Conservation (phyloP, 768 basidiomycete species). For the Plicaturopsis crispa region DNA sequence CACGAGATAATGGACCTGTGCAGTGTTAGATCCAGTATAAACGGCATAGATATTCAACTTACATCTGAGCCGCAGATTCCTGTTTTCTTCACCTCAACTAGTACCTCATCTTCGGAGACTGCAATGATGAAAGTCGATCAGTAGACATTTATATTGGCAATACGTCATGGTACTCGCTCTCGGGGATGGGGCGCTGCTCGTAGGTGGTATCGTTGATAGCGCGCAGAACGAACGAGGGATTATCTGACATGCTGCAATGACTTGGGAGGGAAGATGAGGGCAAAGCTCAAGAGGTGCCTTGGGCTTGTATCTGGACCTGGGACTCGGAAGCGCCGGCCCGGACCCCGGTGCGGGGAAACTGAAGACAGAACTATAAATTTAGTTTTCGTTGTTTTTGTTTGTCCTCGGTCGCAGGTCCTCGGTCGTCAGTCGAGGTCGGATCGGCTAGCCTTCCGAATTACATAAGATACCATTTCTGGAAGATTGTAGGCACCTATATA, state of each 20-base stretch:
- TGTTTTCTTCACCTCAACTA: constrained; percentile 89
- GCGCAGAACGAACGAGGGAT: constrained; percentile 73
- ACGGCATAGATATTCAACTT: constrained; percentile 11
- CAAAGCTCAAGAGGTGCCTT: too few relatives aligned
- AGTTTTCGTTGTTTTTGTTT: too few relatives aligned
- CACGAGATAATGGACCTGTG: constrained; percentile 73
- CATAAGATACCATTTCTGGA: too few relatives aligned
- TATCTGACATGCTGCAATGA: constrained; percentile 52
- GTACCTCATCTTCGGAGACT: constrained; percentile 72
- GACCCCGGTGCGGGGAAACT: too few relatives aligned
- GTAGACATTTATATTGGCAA: background rate
- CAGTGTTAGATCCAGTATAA: constrained; percentile 4
- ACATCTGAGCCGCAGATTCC: constrained; percentile 93
- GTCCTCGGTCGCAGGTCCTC: too few relatives aligned
- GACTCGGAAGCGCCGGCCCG: too few relatives aligned
- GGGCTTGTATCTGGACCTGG: too few relatives aligned
- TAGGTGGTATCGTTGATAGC: constrained; percentile 61
- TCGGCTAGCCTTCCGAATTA: too few relatives aligned
- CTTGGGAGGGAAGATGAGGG: constrained; percentile 7
- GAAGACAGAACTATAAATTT: too few relatives aligned
- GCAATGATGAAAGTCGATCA: constrained; percentile 7
- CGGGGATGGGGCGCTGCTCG: constrained; percentile 70
- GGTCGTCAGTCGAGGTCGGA: too few relatives aligned
- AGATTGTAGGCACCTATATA: too few relatives aligned
- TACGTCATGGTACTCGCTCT: constrained; percentile 33